Conservation (phyloP, 495 filamentous ascomycete species). For the Parmelia sp. region DNA sequence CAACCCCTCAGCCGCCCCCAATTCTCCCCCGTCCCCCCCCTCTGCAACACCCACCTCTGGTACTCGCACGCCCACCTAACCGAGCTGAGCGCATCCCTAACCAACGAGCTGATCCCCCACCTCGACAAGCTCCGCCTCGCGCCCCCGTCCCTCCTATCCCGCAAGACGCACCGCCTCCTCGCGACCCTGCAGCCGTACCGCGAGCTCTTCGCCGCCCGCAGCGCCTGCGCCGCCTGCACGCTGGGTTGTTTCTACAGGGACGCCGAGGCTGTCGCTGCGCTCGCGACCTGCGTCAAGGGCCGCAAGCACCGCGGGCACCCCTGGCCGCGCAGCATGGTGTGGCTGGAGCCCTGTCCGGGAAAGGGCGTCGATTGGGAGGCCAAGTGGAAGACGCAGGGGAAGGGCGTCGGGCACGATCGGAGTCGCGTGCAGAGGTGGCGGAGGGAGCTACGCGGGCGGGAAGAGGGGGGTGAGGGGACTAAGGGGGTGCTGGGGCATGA, state of each 20-base stretch:
- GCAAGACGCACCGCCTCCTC: background rate
- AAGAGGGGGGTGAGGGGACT: background rate
- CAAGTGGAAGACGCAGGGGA: background rate
- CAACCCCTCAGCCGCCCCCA: slow-evolving; percentile 3
- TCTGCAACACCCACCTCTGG: slow-evolving; percentile 12
- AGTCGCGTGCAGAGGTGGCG: background rate
- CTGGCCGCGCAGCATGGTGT: slow-evolving; percentile 1
- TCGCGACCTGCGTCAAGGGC: background rate
- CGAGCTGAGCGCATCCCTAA: background rate
- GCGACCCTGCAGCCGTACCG: background rate
- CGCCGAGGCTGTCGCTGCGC: background rate
- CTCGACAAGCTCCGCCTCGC: slow-evolving; percentile 1
- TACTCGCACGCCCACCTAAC: background rate
- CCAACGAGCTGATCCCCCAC: slow-evolving; percentile 7
- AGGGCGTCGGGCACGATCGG: background rate
- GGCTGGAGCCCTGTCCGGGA: slow-evolving; percentile 14
- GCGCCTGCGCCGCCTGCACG: slow-evolving; percentile 9
- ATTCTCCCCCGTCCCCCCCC: background rate
- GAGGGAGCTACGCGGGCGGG: background rate
- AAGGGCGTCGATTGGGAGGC: background rate
- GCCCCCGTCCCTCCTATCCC: background rate
- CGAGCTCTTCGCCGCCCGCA: background rate
- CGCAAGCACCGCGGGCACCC: background rate
- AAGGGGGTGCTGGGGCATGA: background rate
- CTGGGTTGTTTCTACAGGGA: slow-evolving; percentile 2